These are phyloP conservation scores for Coniochaeta sp. DNA, from an alignment of 2,329 filamentous ascomycete species.

Conservation along the genomic window DNA sequence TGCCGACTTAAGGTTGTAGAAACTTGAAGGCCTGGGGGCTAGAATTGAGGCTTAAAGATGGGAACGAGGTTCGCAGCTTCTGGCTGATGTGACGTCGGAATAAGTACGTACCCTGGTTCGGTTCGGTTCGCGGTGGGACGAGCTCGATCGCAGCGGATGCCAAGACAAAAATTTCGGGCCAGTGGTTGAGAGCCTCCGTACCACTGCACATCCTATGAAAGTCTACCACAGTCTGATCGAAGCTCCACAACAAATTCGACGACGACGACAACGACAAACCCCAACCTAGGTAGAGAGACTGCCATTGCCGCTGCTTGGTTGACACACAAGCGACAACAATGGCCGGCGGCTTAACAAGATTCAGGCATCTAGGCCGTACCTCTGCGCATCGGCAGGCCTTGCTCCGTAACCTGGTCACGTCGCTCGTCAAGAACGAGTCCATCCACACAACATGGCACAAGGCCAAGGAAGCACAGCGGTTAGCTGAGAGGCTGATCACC, in stretches of 20 bases:
- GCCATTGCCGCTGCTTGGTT: neutral
- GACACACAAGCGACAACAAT: conserved; percentile 36
- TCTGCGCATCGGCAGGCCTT: conserved; percentile 87
- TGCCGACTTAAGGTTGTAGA: neutral
- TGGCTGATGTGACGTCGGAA: neutral
- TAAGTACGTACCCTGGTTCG: neutral
- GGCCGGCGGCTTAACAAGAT: conserved; percentile 82
- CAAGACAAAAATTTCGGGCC: conserved; percentile 10
- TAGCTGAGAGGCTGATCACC: conserved; percentile 93
- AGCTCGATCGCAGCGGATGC: conserved; percentile 1
- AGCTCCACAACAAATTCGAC: conserved; percentile 2
- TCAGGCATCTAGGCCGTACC: conserved; percentile 77
- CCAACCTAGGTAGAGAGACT: neutral
- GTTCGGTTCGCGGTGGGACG: neutral
- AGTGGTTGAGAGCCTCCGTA: neutral
- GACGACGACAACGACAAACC: conserved; percentile 3
- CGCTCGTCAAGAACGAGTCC: conserved; percentile 85
- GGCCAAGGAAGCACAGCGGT: conserved; percentile 89
- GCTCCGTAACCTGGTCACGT: conserved; percentile 91
- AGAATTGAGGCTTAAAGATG: neutral
- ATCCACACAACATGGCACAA: conserved; percentile 95
- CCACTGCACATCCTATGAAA: too few relatives aligned
- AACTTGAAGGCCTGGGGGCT: neutral
- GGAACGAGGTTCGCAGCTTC: neutral
- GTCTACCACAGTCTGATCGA: neutral